phyloP scores from a whole-genome alignment of 805 yeast species.

The Starmerella sirachaensis region DNA sequence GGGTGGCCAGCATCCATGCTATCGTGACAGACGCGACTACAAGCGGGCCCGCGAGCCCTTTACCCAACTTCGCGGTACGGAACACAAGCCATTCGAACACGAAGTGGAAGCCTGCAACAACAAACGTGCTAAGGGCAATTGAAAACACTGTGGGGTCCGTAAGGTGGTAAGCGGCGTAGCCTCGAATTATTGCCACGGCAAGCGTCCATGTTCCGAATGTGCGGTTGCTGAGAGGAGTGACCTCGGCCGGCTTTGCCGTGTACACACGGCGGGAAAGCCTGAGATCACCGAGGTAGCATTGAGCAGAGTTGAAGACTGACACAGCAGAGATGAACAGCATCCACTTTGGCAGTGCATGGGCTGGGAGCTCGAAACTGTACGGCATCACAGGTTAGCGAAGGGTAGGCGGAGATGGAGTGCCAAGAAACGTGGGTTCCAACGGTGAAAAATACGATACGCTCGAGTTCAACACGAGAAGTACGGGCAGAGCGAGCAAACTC shows the following conservation, averaged over 20 bases:
- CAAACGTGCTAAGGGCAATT: constrained; percentile 66
- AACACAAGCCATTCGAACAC: constrained; percentile 68
- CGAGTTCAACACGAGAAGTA: no score
- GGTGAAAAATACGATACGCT: no score
- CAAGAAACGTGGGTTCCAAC: no score
- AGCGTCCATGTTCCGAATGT: constrained; percentile 98
- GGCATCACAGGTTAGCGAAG: no score
- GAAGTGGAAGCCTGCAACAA: constrained; percentile 77
- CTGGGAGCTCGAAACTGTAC: no score
- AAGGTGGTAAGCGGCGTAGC: constrained; percentile 74
- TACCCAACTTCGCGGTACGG: constrained; percentile 71
- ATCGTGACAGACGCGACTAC: constrained; percentile 64
- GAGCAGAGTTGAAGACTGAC: constrained; percentile 82
- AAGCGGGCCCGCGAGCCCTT: constrained; percentile 82
- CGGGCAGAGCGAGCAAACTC: no score
- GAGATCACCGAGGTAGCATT: constrained; percentile 67
- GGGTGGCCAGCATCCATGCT: constrained; percentile 59
- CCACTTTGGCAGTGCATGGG: constrained; percentile 64
- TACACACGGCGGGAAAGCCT: constrained; percentile 72
- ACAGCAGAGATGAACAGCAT: constrained; percentile 70
- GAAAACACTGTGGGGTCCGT: constrained; percentile 60
- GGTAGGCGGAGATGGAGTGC: no score
- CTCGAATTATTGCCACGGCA: constrained; percentile 69
- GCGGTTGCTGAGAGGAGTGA: constrained; percentile 64
- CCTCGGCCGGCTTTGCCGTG: constrained; percentile 47